Base-by-base conservation (phyloP, 148 eudicot species). In the Mesembryanthemum crystallinum region DNA sequence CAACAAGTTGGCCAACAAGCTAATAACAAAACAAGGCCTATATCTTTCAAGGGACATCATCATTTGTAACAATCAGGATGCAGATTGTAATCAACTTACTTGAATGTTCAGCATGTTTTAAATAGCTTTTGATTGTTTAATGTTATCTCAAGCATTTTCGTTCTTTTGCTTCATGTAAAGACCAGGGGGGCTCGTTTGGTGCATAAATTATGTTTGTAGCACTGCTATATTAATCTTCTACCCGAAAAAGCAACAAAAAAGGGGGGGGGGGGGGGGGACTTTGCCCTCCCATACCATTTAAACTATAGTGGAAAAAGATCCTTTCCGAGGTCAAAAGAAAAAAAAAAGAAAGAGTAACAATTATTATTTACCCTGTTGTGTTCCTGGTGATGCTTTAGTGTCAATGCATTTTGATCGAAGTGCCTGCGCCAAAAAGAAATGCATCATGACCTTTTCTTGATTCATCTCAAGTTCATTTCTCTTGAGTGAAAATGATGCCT, bases 351-450 rank as follows among this genome's bases (percentile, higher is more conserved):
- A 18, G 2, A n/a, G 49, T 64, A 65, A 4, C 21, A 69, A 65
- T 49, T 58, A 21, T 65, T n/a, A 72, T n/a, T 52, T 84, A 91
- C 93, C 90, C 81, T 77, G 92, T 66, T 77, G 85, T 71, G 76
- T 27, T 72, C 79, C 85, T 21, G 84, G 59, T 33, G 77, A 69
- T 49, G 88, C 77, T 83, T 81, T 86, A 45, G 73, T 69, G 68
- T 88, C 94, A 65, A 69, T 60, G 87, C 90, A 90, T 76, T 87
- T 94, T 9, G 85, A 83, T 59, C 86, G 82, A 74, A 90, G 85
- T 79, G 90, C 90, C 57, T 86, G 91, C 30, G 96, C 98, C 76
- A 94, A 83, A 29, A 78, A 73, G 80, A 85, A 89, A 77, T 89
- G 89, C 92, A 88, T 84, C 75, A 75, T 64, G 57, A 90, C 90